phyloP scores from a whole-genome alignment of 139 green algal species.

The Tetratostichococcus sp. region DNA sequence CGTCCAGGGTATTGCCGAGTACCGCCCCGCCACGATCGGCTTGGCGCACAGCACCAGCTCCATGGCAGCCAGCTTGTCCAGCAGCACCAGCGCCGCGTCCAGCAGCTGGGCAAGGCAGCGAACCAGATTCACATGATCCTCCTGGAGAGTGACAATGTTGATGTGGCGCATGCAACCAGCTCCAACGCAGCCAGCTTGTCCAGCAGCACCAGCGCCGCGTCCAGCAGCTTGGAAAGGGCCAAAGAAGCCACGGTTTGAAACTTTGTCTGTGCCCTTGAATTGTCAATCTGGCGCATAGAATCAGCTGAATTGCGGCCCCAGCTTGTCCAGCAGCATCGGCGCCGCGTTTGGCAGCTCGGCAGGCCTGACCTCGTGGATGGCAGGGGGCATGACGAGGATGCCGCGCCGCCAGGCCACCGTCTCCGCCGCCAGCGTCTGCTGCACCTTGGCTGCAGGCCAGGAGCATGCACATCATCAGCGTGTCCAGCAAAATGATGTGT shows the following conservation, averaged over 20 bases:
- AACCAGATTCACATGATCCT: no score
- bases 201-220: constrained; percentile 1
- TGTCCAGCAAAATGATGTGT: no score
- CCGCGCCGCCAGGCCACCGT: constrained; percentile 8
- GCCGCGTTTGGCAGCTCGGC: neutral
- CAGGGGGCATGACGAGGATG: constrained; percentile 5
- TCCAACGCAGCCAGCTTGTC: constrained; percentile 10
- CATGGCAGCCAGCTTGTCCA: constrained; percentile 8
- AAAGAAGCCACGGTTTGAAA: no score
- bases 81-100: constrained; percentile 1
- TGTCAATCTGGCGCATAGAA: no score
- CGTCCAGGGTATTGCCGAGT: constrained; percentile 1
- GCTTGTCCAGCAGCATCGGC: no score
- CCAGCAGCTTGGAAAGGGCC: constrained; percentile 6
- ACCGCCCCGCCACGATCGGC: constrained; percentile 13
- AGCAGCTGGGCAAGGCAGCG: no score
- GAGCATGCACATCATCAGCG: no score
- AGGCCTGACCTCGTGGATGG: neutral
- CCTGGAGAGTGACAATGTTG: no score
- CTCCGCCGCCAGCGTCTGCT: constrained; percentile 6
- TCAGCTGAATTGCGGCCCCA: no score
- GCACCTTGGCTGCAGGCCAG: constrained; percentile 3
- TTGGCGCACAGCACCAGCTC: constrained; percentile 14
- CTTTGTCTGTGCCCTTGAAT: no score
- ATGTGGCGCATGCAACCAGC: constrained; percentile 9